Base-by-base conservation (phyloP, 768 basidiomycete species). In the Thelephora ganbajun region DNA sequence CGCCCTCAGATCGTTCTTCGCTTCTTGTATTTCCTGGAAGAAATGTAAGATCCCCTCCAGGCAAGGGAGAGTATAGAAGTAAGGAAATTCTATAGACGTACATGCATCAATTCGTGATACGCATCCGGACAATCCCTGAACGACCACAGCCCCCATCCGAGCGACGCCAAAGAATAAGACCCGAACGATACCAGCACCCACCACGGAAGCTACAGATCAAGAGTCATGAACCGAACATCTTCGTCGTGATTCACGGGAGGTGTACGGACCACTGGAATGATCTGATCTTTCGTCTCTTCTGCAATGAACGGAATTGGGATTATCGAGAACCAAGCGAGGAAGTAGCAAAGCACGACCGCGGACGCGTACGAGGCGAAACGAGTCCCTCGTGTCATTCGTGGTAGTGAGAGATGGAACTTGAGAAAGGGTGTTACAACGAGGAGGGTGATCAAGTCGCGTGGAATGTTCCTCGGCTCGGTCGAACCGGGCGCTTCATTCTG, bases 41-140 rank as follows among this genome's bases (percentile, higher is more conserved):
- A 9, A 22, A 18, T n/a, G 39, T 41, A 18, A 41, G 39, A 18
- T 41, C 36, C 14, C 36, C 14, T 5, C 14, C 5, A 5, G 36
- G 36, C 14, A 37, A 5, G 14, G 14, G 36, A 19, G 5, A 14
- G 36, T 11, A 19, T 37, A 37, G 36, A 13, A 37, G 14, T 37
- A 37, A 37, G 14, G 36, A 14, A 14, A 37, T 13, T n/a, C 5
- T 37, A 14, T 13, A 6, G 18, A 54, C 62, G 33, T 34, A 63
- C 63, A 37, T 50, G 44, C 37, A 63, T 51, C 26, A 69, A 51
- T 46, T 61, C 61, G 35, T 61, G 54, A 49, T 68, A 66, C 26
- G 68, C 68, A 41, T 68, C 66, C 14, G 66, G 66, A 50, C 62
- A 64, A 46, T 69, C 68, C 49, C 61, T 51, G 52, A 69, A 68